phyloP scores from a whole-genome alignment of 495 filamentous ascomycete genomes.

The Astrothelium subdiscretum region DNA sequence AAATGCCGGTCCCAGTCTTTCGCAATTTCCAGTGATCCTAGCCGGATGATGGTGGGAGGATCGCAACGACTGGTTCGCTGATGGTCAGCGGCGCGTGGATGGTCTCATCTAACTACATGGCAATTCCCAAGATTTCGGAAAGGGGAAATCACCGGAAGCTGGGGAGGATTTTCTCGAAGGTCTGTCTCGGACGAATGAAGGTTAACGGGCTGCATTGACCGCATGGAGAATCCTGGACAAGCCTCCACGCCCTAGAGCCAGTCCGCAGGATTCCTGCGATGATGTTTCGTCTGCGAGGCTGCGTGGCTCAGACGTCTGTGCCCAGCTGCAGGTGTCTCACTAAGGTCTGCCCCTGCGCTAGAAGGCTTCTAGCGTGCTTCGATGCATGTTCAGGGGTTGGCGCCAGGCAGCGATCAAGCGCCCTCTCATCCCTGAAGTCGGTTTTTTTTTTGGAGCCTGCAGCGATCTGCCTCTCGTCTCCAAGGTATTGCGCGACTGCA shows the following conservation, averaged over 20 bases:
- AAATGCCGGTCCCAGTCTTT: neutral
- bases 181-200: slow-evolving; percentile 1
- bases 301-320: slow-evolving; percentile 1
- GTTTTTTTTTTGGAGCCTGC: neutral
- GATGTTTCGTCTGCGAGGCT: neutral
- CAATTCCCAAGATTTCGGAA: neutral
- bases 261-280: neutral
- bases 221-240: neutral
- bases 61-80: neutral
- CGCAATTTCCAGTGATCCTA: neutral
- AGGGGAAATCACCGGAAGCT: slow-evolving; percentile 2
- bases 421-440: neutral
- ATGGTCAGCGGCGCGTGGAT: neutral
- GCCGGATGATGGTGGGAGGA: neutral
- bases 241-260: neutral
- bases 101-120: neutral
- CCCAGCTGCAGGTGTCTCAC: neutral
- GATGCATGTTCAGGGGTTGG: neutral
- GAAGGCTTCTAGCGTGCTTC: slow-evolving; percentile 1
- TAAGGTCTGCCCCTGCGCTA: neutral
- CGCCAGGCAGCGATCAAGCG: neutral
- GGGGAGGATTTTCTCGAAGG: neutral
- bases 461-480: neutral
- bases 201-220: neutral
- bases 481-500: neutral